Conservation (phyloP, 1,284 basidiomycete species). For the Hymenochaete sp. region DNA sequence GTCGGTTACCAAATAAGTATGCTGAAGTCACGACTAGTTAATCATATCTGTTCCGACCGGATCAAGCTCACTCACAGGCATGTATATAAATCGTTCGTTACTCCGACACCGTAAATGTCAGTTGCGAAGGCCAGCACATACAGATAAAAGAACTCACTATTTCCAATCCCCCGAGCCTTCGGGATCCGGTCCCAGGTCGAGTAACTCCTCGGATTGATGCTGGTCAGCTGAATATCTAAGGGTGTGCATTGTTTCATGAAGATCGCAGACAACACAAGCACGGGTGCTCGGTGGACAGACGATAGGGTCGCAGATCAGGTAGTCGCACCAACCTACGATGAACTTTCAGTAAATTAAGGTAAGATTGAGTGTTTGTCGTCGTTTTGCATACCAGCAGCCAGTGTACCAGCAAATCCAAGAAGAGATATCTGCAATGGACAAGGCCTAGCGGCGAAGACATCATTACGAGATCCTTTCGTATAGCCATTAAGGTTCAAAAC, state of each 20-base stretch:
- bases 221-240: no score
- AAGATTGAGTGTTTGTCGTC: constrained; percentile 7
- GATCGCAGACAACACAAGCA: constrained; percentile 9
- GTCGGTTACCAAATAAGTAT: constrained; percentile 55
- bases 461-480: constrained; percentile 57
- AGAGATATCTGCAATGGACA: constrained; percentile 52
- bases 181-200: constrained; percentile 43
- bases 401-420: constrained; percentile 51
- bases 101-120: constrained; percentile 21
- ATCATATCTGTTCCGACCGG: no score
- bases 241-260: background rate
- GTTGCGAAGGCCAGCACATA: constrained; percentile 17
- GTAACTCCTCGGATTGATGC: background rate
- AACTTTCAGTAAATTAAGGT: background rate
- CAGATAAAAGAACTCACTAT: constrained; percentile 34
- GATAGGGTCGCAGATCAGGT: constrained; percentile 47
- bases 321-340: constrained; percentile 48
- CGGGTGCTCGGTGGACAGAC: constrained; percentile 35
- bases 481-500: constrained; percentile 55
- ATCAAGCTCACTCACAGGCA: constrained; percentile 33
- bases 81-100: constrained; percentile 42
- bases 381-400: constrained; percentile 34
- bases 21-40: no score
- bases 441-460: constrained; percentile 52
- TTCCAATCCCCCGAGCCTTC: constrained; percentile 41